Evolutionary conservation across 2,329 filamentous ascomycete species (phyloP).

Genomic region (Trichoderma koningii): DNA sequence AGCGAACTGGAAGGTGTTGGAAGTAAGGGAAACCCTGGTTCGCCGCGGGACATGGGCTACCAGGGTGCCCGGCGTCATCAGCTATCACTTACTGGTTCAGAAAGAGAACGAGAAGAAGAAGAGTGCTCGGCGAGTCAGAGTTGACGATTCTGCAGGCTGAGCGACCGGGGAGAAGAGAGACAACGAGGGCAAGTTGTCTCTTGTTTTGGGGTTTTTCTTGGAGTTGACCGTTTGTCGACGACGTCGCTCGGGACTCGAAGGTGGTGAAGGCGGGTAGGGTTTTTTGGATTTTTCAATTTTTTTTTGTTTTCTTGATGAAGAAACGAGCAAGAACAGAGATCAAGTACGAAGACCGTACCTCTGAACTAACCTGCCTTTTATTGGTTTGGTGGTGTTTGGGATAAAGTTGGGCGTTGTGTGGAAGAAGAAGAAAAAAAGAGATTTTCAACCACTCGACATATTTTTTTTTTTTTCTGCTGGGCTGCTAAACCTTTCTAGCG

Average conservation of each 20-base stretch:
- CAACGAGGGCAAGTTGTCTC: conserved; percentile 28
- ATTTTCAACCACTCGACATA: conserved; percentile 41
- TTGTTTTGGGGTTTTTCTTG: conserved; percentile 9
- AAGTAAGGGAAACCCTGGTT: background rate
- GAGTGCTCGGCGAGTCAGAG: conserved; percentile 26
- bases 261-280: conserved; percentile 50
- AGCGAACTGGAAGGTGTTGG: background rate
- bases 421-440: conserved; percentile 45
- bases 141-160: conserved; percentile 25
- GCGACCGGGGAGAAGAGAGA: conserved; percentile 23
- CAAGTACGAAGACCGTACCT: conserved; percentile 61
- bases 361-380: conserved; percentile 53
- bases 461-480: conserved; percentile 38
- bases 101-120: background rate
- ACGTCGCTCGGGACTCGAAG: conserved; percentile 34
- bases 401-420: conserved; percentile 54
- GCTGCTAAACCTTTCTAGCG: conserved; percentile 30
- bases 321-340: conserved; percentile 62
- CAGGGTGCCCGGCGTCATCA: background rate
- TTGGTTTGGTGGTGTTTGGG: conserved; percentile 47
- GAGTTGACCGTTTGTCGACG: conserved; percentile 34
- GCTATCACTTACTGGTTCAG: conserved; percentile 26
- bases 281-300: conserved; percentile 61
- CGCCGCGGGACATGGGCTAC: background rate
- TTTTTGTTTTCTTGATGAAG: conserved; percentile 58